These are phyloP conservation scores for Termitomyces sp. DNA, from an alignment of 768 basidiomycete genomes.

Conservation along the genomic window DNA sequence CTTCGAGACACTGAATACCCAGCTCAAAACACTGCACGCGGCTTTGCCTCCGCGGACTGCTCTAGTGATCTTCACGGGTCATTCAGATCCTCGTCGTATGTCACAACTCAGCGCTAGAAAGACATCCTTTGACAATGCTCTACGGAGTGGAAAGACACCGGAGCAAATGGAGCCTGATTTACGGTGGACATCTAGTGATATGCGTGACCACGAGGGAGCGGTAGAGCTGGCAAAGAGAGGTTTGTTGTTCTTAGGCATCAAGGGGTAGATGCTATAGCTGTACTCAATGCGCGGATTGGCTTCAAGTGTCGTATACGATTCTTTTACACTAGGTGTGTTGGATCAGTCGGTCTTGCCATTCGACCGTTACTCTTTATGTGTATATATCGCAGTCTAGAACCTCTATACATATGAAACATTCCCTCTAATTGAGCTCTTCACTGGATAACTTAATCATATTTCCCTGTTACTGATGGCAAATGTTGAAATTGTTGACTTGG, in stretches of 20 bases:
- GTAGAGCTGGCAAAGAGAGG: slow-evolving; percentile 81
- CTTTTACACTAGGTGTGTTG: neutral
- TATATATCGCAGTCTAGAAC: too few relatives aligned
- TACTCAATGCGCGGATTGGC: neutral
- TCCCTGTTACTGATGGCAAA: too few relatives aligned
- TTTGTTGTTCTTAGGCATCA: slow-evolving; percentile 74
- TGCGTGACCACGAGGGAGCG: slow-evolving; percentile 72
- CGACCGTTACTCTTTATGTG: neutral
- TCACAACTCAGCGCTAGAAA: slow-evolving; percentile 67
- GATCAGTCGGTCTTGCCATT: neutral
- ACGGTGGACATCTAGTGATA: slow-evolving; percentile 78
- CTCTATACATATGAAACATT: too few relatives aligned
- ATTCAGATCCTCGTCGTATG: slow-evolving; percentile 85
- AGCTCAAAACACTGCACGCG: slow-evolving; percentile 59
- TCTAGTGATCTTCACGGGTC: slow-evolving; percentile 82
- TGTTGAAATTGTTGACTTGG: too few relatives aligned
- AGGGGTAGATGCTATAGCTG: slow-evolving; percentile 23
- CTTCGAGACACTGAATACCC: slow-evolving; percentile 55
- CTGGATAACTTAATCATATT: too few relatives aligned
- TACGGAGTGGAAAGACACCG: slow-evolving; percentile 51
- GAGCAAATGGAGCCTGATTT: slow-evolving; percentile 54
- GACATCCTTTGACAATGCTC: slow-evolving; percentile 64
- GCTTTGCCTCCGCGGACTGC: slow-evolving; percentile 79
- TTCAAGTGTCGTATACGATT: neutral
- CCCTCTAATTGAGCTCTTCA: too few relatives aligned